Base-by-base conservation (phyloP, 768 basidiomycete species). In the Mycena haematopus region DNA sequence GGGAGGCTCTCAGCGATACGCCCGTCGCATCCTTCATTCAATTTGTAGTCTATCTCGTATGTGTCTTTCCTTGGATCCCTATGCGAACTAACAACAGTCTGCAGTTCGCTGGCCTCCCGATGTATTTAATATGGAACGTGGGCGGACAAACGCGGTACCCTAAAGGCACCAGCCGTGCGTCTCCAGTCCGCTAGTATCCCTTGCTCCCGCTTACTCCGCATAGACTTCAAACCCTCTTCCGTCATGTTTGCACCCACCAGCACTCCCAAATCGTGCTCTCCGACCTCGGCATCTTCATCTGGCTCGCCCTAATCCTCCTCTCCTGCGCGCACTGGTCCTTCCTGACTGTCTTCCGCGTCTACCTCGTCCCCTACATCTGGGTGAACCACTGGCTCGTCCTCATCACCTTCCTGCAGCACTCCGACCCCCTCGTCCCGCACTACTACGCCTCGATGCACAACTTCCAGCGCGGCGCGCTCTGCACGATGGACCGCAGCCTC, bases 1-100 rank as follows among this genome's bases (percentile, higher is more conserved):
- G 82, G 79, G 96, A 98, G 60, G 92, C 96, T 44, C 75, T 98
- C 52, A 93, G 92, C 50, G 96, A 99, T 76, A 91, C 94, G 3
- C 96, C 96, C 17, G 81, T 98, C 42, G 87, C 84, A 63, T 85
- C 90, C 45, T 73, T 84, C 35, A 56, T 84, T 1, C 77, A 77
- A 21, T 75, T 83, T 45, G 80, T 79, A 21, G 76, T 79, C 25
- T 92, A 92, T 72, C 74, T 93, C 64, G 89, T 91, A 63, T 36
- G 85, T 76, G 0, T 45, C 50, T 56, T 33, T 29, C 44, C 11
- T 54, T 57, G 15, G 3, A 19, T 19, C 33, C 46, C 33, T 19
- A 29, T 31, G 45, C 38, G 15, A 57, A 59, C 40, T 65, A 33
- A 31, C 56, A n/a, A n/a, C n/a, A 35, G 21, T 1, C 35, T 42